Conservation (phyloP, 1,284 basidiomycete genomes). For the Anthracocystis setariae region DNA sequence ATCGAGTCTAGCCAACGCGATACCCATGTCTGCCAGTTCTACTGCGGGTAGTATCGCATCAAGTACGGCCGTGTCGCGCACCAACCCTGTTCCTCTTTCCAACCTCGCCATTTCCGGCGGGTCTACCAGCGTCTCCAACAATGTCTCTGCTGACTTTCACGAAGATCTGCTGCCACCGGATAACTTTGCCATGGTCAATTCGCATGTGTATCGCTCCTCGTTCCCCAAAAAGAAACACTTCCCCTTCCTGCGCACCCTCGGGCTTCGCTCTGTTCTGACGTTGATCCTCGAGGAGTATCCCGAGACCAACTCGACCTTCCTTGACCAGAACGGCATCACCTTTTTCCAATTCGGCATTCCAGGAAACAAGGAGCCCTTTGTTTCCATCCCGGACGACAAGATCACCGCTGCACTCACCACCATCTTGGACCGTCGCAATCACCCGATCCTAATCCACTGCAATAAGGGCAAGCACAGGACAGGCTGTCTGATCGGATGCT, state of each 20-base stretch:
- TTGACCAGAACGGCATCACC: constrained; percentile 69
- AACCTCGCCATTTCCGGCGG: neutral
- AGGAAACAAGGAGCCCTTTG: constrained; percentile 71
- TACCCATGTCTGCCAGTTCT: constrained; percentile 19
- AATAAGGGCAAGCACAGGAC: constrained; percentile 75
- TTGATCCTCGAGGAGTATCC: constrained; percentile 73
- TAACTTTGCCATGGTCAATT: constrained; percentile 69
- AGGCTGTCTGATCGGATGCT: constrained; percentile 72
- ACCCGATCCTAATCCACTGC: constrained; percentile 73
- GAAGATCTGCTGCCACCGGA: constrained; percentile 63
- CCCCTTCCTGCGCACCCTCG: constrained; percentile 71
- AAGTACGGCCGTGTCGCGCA: neutral
- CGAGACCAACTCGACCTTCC: constrained; percentile 70
- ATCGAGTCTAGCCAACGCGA: neutral
- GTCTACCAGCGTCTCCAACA: constrained; percentile 3
- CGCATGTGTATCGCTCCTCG: constrained; percentile 70
- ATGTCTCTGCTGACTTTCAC: constrained; percentile 14
- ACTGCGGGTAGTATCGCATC: constrained; percentile 14
- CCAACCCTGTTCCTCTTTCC: constrained; percentile 3
- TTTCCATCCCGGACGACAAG: constrained; percentile 71
- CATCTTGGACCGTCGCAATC: constrained; percentile 72
- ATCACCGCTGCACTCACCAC: constrained; percentile 72
- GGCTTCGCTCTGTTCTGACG: constrained; percentile 71
- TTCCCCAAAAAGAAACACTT: constrained; percentile 73
- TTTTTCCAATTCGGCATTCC: constrained; percentile 73